phyloP scores from a whole-genome alignment of 208 protist species.

The Acanthamoeba royreba region DNA sequence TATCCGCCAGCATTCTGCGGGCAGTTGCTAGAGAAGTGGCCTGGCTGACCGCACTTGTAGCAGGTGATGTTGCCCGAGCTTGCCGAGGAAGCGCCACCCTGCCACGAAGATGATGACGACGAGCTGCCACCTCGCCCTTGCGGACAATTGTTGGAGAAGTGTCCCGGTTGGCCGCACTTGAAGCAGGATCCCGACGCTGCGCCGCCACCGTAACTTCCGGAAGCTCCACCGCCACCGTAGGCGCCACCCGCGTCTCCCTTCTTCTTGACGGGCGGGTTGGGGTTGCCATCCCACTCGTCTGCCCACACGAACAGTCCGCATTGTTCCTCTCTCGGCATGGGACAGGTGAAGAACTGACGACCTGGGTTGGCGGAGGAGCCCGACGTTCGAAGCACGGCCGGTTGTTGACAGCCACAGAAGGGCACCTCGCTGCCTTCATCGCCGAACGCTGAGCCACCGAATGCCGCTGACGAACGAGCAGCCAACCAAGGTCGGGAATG shows the following conservation, averaged over 20 bases:
- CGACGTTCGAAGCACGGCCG: not conserved
- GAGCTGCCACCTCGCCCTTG: not conserved
- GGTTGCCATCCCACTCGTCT: not conserved
- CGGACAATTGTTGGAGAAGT: not conserved
- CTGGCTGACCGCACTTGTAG: not conserved
- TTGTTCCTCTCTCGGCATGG: not conserved
- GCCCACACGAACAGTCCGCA: not conserved
- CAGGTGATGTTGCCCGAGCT: not conserved
- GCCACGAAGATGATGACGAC: not conserved
- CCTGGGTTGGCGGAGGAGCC: not conserved
- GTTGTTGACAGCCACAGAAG: not conserved
- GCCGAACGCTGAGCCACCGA: not conserved
- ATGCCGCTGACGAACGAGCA: not conserved
- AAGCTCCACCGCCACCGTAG: not conserved
- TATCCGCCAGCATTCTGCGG: not conserved
- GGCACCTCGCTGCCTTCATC: not conserved
- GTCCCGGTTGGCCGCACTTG: not conserved
- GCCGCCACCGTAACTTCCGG: not conserved
- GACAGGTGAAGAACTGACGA: not conserved
- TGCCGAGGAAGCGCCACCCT: not conserved
- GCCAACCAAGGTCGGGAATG: not conserved
- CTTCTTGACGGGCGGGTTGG: not conserved
- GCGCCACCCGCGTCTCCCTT: not conserved
- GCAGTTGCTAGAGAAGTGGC: not conserved
- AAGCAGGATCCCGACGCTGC: not conserved